Evolutionary conservation across 805 yeast genomes (phyloP).

Genomic region (Kregervanrija delftensis): DNA sequence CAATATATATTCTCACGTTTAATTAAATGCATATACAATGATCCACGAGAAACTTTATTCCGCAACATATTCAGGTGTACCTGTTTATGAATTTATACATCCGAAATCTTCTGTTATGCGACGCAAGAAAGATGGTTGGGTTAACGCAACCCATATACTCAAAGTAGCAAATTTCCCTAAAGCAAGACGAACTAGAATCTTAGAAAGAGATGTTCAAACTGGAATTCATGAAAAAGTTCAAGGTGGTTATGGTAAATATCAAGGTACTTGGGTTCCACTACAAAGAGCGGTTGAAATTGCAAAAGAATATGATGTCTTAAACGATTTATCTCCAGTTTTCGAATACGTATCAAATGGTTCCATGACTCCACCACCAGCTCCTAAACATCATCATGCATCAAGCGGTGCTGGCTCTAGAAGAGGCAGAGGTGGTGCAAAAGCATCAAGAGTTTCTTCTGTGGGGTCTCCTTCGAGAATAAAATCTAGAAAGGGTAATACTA

Average conservation of each 20-base stretch:
- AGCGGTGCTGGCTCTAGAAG: constrained; percentile 30
- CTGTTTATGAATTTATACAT: constrained; percentile 71
- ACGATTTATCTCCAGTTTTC: constrained; percentile 56
- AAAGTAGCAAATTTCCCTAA: constrained; percentile 93
- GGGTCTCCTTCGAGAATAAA: neutral
- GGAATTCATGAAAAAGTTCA: constrained; percentile 90
- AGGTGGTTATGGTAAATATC: constrained; percentile 96
- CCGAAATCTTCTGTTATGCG: constrained; percentile 74
- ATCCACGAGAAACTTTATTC: constrained; percentile 42
- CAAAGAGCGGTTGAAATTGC: constrained; percentile 68
- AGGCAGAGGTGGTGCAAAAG: constrained; percentile 6
- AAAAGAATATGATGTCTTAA: constrained; percentile 55
- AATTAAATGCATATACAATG: constrained; percentile 9
- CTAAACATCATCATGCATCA: constrained; percentile 62
- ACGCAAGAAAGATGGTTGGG: constrained; percentile 72
- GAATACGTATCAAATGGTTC: constrained; percentile 49
- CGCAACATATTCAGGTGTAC: constrained; percentile 74
- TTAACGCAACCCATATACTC: constrained; percentile 90
- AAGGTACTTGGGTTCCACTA: constrained; percentile 94
- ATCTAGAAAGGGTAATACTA: constrained; percentile 1
- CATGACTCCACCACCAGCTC: constrained; percentile 50
- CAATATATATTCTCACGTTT: no score
- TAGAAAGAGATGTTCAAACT: constrained; percentile 88
- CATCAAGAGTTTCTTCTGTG: neutral
- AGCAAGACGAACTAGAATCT: constrained; percentile 85